Conservation (phyloP, 768 basidiomycete genomes). For the Suillus decipiens region DNA sequence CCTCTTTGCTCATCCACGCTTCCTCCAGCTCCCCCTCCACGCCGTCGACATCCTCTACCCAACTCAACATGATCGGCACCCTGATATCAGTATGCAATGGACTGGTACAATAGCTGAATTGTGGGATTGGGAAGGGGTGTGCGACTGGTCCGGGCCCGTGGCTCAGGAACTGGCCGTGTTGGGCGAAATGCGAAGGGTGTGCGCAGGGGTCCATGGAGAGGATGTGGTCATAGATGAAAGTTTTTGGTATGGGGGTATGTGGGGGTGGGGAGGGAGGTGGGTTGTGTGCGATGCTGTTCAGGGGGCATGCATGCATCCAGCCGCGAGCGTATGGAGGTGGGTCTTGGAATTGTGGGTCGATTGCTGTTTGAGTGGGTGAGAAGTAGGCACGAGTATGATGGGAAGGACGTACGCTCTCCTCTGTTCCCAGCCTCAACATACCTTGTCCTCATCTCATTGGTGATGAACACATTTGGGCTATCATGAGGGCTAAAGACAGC, state of each 20-base stretch:
- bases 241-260: constrained; percentile 13
- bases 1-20: constrained; percentile 42
- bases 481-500: constrained; percentile 49
- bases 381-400: not conserved
- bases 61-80: constrained; percentile 42
- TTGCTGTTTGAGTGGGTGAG: not conserved
- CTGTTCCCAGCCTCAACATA: constrained; percentile 33
- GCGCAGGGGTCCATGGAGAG: constrained; percentile 44
- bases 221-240: constrained; percentile 33
- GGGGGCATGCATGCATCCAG: constrained; percentile 43
- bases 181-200: constrained; percentile 38
- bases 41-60: constrained; percentile 46
- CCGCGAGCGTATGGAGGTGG: constrained; percentile 19
- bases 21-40: constrained; percentile 55
- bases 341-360: not conserved
- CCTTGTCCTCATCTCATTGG: constrained; percentile 34
- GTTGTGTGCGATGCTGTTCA: constrained; percentile 36
- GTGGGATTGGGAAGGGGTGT: constrained; percentile 40
- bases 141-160: constrained; percentile 45
- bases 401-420: not conserved
- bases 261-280: constrained; percentile 15
- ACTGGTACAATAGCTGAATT: constrained; percentile 51
- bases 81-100: constrained; percentile 52
- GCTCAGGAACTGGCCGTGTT: constrained; percentile 50
- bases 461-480: constrained; percentile 39